A percentile compares a stretch with the other conserved stretches of the same genome.
Evolutionary conservation across 495 filamentous ascomycete species (phyloP).

Genomic region (Trichoderma gamsii): DNA sequence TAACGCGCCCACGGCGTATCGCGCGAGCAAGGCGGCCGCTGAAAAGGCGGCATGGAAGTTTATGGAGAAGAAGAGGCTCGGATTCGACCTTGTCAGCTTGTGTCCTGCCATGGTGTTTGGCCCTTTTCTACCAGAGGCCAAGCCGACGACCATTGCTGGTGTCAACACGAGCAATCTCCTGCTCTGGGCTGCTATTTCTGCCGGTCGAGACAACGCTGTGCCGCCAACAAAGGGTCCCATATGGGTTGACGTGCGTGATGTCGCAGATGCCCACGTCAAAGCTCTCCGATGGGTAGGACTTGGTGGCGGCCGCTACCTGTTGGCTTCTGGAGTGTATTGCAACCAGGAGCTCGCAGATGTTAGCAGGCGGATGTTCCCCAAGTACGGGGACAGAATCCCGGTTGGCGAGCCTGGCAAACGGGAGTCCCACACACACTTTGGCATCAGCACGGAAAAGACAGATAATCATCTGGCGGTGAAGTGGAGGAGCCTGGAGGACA

Average conservation of each 20-base stretch:
- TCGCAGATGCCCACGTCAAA: conserved; percentile 37
- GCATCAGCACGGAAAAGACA: conserved; percentile 33
- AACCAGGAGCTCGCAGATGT: conserved; percentile 36
- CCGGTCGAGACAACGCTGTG: conserved; percentile 26
- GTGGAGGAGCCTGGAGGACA: conserved; percentile 33
- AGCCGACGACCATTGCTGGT: conserved; percentile 24
- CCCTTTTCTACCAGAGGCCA: conserved; percentile 26
- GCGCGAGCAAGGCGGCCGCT: conserved; percentile 49
- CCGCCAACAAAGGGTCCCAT: conserved; percentile 36
- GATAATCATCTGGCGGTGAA: conserved; percentile 32
- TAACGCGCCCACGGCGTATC: conserved; percentile 48
- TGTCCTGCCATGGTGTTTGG: conserved; percentile 43
- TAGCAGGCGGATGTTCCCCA: conserved; percentile 23
- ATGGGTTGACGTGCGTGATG: conserved; percentile 45
- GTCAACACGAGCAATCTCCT: conserved; percentile 46
- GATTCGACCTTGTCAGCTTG: conserved; percentile 39
- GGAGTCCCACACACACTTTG: conserved; percentile 35
- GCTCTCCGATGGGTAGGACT: conserved; percentile 36
- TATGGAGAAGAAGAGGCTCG: conserved; percentile 24
- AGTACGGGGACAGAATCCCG: conserved; percentile 26
- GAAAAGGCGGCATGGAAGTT: conserved; percentile 44
- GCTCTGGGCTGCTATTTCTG: conserved; percentile 33
- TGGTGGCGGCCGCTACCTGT: conserved; percentile 39
- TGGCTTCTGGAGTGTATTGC: conserved; percentile 37
- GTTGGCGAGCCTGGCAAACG: conserved; percentile 22